Evolutionary conservation across 2,329 filamentous ascomycete species (phyloP).

Genomic region (Penicillium sp.): DNA sequence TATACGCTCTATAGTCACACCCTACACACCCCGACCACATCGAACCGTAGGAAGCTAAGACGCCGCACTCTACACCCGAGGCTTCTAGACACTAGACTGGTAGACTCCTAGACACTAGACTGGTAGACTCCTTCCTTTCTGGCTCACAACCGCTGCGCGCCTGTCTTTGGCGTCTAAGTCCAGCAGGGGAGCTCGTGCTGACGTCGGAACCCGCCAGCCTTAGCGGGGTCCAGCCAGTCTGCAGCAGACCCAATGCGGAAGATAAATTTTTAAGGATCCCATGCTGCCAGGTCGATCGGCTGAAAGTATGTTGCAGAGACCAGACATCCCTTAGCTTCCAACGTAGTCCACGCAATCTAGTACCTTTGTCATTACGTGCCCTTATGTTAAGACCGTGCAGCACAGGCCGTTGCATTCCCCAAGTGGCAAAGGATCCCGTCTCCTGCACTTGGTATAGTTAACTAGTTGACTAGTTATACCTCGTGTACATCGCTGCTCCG

Average conservation of each 20-base stretch:
- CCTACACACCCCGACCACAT: not conserved
- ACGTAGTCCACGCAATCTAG: slow-evolving; percentile 15
- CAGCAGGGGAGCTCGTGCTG: slow-evolving; percentile 9
- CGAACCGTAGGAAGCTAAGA: not conserved
- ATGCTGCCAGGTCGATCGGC: slow-evolving; percentile 7
- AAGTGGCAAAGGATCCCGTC: slow-evolving; percentile 6
- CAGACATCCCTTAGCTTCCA: slow-evolving; percentile 1
- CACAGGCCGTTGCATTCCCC: slow-evolving; percentile 10
- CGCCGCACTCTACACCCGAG: no score
- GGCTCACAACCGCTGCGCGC: slow-evolving; percentile 8
- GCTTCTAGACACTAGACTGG: no score
- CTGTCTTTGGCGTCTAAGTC: slow-evolving; percentile 17
- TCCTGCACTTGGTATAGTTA: not conserved
- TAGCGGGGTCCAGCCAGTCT: slow-evolving; percentile 12
- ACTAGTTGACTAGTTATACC: not conserved
- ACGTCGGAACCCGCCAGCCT: slow-evolving; percentile 1
- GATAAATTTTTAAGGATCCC: slow-evolving; percentile 7
- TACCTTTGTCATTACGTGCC: slow-evolving; percentile 4
- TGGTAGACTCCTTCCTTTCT: slow-evolving; percentile 6
- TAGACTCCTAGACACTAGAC: not conserved
- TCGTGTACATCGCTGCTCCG: not conserved
- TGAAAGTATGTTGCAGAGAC: slow-evolving; percentile 7
- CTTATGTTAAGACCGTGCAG: slow-evolving; percentile 4
- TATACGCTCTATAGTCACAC: no score
- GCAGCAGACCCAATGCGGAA: slow-evolving; percentile 19